Conservation (phyloP, 768 basidiomycete species). For the Suillus plorans region DNA sequence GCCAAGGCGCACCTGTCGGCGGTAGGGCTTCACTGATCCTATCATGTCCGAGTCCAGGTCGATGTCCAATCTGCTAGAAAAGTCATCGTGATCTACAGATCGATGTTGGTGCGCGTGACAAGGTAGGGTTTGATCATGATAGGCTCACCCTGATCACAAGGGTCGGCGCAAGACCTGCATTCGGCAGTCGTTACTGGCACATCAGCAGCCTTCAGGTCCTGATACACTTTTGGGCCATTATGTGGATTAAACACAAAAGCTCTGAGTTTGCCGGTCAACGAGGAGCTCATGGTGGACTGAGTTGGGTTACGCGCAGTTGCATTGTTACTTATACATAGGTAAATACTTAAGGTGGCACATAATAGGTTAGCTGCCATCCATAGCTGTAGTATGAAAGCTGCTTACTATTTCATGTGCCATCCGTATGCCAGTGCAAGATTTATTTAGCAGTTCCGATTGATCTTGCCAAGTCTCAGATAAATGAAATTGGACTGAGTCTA, state of each 20-base stretch:
- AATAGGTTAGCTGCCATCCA: no score
- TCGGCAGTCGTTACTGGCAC: constrained; percentile 68
- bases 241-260: constrained; percentile 18
- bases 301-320: no score
- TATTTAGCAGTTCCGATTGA: not conserved
- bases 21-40: constrained; percentile 84
- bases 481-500: not conserved
- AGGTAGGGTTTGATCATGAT: constrained; percentile 21
- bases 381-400: not conserved
- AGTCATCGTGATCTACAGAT: constrained; percentile 66
- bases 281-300: constrained; percentile 20
- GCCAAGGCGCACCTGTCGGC: constrained; percentile 59
- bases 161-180: constrained; percentile 74
- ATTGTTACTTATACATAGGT: not conserved
- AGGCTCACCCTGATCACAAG: constrained; percentile 66
- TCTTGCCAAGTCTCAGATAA: not conserved
- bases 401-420: not conserved
- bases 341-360: no score
- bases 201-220: constrained; percentile 52
- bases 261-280: constrained; percentile 24
- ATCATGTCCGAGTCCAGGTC: constrained; percentile 82
- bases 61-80: constrained; percentile 68
- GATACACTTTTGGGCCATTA: constrained; percentile 40
- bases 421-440: not conserved
- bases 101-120: constrained; percentile 23